Conservation (phyloP, 1,284 basidiomycete genomes). For the Vanrija sp. region DNA sequence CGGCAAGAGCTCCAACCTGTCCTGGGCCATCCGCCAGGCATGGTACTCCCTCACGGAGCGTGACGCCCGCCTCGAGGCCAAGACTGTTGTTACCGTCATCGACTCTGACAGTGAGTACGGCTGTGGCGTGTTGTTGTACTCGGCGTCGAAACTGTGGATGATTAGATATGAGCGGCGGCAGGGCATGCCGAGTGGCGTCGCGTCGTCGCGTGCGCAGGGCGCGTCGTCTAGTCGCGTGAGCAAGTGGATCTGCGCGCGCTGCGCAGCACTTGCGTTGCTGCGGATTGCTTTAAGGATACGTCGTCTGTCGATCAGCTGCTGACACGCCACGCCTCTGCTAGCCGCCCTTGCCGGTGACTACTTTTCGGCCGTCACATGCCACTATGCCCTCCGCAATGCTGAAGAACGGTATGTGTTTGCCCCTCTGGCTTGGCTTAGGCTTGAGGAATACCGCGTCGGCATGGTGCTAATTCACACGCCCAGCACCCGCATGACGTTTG, state of each 20-base stretch:
- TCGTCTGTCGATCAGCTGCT: not conserved
- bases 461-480: not conserved
- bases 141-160: no score
- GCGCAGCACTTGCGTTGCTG: not conserved
- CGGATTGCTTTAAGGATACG: no score
- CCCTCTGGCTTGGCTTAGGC: not conserved
- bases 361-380: constrained; percentile 33
- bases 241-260: no score
- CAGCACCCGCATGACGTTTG: constrained; percentile 28
- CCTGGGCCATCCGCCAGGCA: constrained; percentile 34
- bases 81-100: constrained; percentile 33
- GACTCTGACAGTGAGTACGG: constrained; percentile 34
- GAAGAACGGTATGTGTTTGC: constrained; percentile 20
- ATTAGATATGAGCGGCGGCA: no score
- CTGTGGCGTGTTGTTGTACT: not conserved
- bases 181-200: no score
- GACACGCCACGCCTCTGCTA: not conserved
- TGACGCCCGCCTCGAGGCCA: constrained; percentile 6
- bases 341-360: constrained; percentile 42
- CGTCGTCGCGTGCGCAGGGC: no score
- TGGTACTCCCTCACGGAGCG: constrained; percentile 9
- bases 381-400: constrained; percentile 30
- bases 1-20: constrained; percentile 40
- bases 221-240: no score
- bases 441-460: not conserved